These are phyloP conservation scores for Vigna nakashimae DNA, from an alignment of 306 rosid species.

Conservation along the genomic window DNA sequence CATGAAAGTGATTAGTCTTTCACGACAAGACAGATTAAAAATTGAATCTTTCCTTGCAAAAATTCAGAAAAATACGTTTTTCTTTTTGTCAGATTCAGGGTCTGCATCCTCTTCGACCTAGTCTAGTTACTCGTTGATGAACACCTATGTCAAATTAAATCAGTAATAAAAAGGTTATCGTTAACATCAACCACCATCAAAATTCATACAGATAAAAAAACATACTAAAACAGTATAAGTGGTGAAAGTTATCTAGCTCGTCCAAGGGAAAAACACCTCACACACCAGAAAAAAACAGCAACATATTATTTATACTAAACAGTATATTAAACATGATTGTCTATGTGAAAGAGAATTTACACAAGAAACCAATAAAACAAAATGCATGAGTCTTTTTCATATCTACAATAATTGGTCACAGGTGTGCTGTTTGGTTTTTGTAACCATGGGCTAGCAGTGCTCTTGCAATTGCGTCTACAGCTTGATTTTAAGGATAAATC, in stretches of 20 bases:
- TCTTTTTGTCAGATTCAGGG: no score
- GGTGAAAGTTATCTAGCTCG: no score
- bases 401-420: conserved; percentile 24
- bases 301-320: background rate
- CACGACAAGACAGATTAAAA: background rate
- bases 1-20: background rate
- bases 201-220: no score
- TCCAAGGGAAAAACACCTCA: no score
- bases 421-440: conserved; percentile 43
- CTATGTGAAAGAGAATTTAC: background rate
- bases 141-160: no score
- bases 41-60: background rate
- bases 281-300: no score
- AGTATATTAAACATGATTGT: background rate
- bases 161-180: no score
- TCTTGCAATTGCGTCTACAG: conserved; percentile 17
- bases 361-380: background rate
- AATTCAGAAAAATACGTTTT: no score
- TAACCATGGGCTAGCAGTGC: conserved; percentile 45
- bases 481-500: conserved; percentile 32
- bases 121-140: no score
- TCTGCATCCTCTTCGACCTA: no score
- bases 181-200: no score
- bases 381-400: conserved; percentile 23
- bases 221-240: no score